Conservation (phyloP, 352 stramenopile species). For the Phytopythium helicoides region DNA sequence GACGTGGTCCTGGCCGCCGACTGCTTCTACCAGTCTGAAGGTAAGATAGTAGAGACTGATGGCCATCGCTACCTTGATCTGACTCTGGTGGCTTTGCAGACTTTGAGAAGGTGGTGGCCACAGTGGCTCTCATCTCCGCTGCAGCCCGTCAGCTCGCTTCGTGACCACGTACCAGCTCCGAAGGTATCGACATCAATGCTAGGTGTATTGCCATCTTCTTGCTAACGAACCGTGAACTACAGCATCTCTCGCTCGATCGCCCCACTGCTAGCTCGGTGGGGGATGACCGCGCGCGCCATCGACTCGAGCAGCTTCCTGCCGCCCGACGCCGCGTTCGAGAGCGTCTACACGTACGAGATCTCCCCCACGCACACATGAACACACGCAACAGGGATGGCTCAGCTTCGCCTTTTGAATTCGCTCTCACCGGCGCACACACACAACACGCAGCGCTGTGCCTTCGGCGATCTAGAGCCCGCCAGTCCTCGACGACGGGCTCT, state of each 20-base stretch:
- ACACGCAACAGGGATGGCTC: conserved; percentile 40
- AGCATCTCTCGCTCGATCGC: conserved; percentile 62
- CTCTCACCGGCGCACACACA: conserved; percentile 22
- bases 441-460: conserved; percentile 24
- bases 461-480: conserved; percentile 23
- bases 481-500: conserved; percentile 3
- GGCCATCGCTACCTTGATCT: neutral
- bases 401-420: conserved; percentile 71
- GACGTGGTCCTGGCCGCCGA: conserved; percentile 59
- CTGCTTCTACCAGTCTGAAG: conserved; percentile 71
- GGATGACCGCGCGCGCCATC: conserved; percentile 29
- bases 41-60: no score
- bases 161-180: conserved; percentile 68
- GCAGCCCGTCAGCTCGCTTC: conserved; percentile 28
- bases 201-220: no score
- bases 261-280: conserved; percentile 47
- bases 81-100: conserved; percentile 23
- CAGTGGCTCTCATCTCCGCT: conserved; percentile 55
- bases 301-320: conserved; percentile 29
- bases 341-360: conserved; percentile 64
- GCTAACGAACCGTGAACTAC: neutral
- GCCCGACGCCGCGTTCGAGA: conserved; percentile 25
- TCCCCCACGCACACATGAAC: conserved; percentile 1
- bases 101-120: conserved; percentile 72
- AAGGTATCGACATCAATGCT: no score